phyloP scores from a whole-genome alignment of 2,329 filamentous ascomycete species.

The Venturia asperata region DNA sequence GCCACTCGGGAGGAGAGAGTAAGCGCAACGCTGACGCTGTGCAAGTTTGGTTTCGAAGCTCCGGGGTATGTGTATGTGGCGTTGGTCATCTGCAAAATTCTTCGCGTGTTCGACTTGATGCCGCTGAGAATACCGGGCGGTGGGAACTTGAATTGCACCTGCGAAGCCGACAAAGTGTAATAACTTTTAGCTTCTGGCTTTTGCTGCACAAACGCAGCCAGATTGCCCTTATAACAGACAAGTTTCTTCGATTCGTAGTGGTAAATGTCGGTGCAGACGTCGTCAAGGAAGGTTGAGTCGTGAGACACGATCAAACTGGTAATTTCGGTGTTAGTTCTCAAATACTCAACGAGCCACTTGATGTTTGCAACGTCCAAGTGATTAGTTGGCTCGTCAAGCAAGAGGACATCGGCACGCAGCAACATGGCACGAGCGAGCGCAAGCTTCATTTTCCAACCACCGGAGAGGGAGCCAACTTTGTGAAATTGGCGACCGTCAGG shows the following conservation, averaged over 20 bases:
- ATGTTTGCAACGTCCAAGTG: constrained; percentile 96
- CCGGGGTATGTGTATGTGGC: constrained; percentile 93
- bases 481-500: constrained; percentile 83
- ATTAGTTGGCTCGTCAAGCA: constrained; percentile 98
- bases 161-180: constrained; percentile 84
- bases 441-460: constrained; percentile 99
- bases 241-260: constrained; percentile 99
- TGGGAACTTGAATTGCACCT: constrained; percentile 96
- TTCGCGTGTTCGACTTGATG: constrained; percentile 89
- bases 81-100: constrained; percentile 91
- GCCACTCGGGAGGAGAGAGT: constrained; percentile 86
- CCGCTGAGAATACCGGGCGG: constrained; percentile 88
- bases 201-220: constrained; percentile 75
- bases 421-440: constrained; percentile 94
- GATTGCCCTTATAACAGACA: constrained; percentile 73
- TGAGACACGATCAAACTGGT: constrained; percentile 97
- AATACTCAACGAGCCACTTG: constrained; percentile 89
- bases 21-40: constrained; percentile 80
- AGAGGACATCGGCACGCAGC: constrained; percentile 88
- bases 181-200: constrained; percentile 96
- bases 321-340: constrained; percentile 92
- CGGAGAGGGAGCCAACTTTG: constrained; percentile 88
- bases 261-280: constrained; percentile 97
- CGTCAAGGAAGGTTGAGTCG: constrained; percentile 95
- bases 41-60: constrained; percentile 76